Evolutionary conservation across 2,329 filamentous ascomycete species (phyloP), one percentile per base, ranked within the genome.

Genomic region (Neoascochyta sp.): DNA sequence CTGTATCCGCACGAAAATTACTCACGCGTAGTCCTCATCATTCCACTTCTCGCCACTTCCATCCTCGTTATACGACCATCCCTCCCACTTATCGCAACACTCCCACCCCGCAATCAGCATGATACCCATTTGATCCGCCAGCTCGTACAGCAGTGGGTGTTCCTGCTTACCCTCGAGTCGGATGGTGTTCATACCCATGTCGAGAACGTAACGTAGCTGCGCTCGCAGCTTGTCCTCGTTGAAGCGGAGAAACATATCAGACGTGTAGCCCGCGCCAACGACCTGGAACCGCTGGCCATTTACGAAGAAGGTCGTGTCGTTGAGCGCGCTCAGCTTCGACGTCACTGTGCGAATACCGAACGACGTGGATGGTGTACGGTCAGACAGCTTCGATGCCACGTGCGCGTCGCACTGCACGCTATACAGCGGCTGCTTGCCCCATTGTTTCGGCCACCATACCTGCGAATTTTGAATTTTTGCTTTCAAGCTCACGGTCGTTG

Each of bases 1-100:
- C n/a, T n/a, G n/a, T n/a, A n/a, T n/a, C n/a, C n/a, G n/a, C n/a
- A n/a, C n/a, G n/a, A n/a, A n/a, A n/a, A n/a, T n/a, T n/a, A n/a
- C n/a, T n/a, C n/a, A n/a, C 1, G 33, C 40, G 47, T 81, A 81
- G 53, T 81, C 78, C 2, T 54, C 43, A 0, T 73, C 66, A 1
- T 52, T 58, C 75, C 76, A 81, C 30, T 57, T 58, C 3, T 57
- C 46, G 1, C 65, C 69, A 7, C 47, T 35, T 1, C 57, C 63
- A n/a, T 81, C 71, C 9, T 72, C 52, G 43, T 81, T 81, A 52
- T 80, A 79, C 1, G 48, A 53, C 76, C 76, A 82, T 0, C 70
- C 73, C 47, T 82, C 78, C 78, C 78, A 82, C 50, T 81, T 81
- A 43, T 81, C 74, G 50, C 78, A 82, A 53, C 78, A 82, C 38